Conservation (phyloP, 192 early-diverging fungal species). For the Coemansia sp. region DNA sequence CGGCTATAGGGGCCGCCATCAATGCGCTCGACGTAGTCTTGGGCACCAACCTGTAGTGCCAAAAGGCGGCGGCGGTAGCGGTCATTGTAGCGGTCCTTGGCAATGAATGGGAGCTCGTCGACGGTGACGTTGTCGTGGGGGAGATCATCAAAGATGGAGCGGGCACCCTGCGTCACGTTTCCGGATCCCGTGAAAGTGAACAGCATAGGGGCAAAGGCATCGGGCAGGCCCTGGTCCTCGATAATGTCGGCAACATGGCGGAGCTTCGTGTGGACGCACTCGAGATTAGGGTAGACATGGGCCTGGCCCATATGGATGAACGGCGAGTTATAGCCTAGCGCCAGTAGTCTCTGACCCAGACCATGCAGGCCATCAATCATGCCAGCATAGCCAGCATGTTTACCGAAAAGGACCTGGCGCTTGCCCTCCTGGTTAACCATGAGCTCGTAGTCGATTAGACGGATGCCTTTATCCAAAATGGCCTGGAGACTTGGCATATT, state of each 20-base stretch:
- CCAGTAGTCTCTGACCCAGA: conserved; percentile 86
- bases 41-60: conserved; percentile 68
- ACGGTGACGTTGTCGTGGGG: conserved; percentile 87
- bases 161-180: conserved; percentile 87
- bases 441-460: conserved; percentile 94
- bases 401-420: conserved; percentile 89
- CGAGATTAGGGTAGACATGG: conserved; percentile 68
- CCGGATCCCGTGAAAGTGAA: conserved; percentile 92
- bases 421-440: conserved; percentile 71
- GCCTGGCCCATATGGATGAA: conserved; percentile 81
- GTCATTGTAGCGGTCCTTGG: conserved; percentile 58
- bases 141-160: conserved; percentile 85
- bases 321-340: conserved; percentile 90
- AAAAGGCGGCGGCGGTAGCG: conserved; percentile 58
- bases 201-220: conserved; percentile 82
- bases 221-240: conserved; percentile 81
- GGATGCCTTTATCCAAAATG: conserved; percentile 87
- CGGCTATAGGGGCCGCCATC: conserved; percentile 60
- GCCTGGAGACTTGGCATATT: conserved; percentile 89
- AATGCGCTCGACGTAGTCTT: conserved; percentile 82
- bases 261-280: conserved; percentile 60
- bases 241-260: conserved; percentile 75
- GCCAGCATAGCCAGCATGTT: conserved; percentile 91
- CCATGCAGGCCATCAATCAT: conserved; percentile 92
- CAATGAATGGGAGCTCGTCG: conserved; percentile 62